These are phyloP conservation scores for Neurospora pannonica DNA, from an alignment of 495 filamentous ascomycete species.

Conservation along the genomic window DNA sequence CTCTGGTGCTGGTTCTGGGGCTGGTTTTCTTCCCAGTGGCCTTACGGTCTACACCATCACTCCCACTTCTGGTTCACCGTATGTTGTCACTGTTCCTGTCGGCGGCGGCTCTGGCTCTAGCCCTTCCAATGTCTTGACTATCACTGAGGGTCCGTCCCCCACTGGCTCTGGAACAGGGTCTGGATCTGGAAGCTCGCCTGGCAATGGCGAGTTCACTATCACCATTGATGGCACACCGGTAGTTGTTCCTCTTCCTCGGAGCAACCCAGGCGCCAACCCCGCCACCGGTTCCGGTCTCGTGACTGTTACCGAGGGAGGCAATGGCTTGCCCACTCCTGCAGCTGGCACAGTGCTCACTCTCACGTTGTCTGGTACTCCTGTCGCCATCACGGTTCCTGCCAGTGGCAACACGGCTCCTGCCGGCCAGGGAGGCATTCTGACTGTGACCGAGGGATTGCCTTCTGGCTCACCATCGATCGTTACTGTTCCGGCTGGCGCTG, in stretches of 20 bases:
- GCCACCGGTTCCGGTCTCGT: not conserved
- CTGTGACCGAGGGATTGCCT: not conserved
- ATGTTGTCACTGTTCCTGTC: conserved; percentile 6
- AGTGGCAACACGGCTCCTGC: not conserved
- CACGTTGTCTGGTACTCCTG: not conserved
- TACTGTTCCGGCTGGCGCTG: not conserved
- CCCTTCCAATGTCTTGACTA: not conserved
- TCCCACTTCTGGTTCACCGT: conserved; percentile 5
- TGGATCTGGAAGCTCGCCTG: not conserved
- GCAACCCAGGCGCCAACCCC: not conserved
- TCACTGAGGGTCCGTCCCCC: not conserved
- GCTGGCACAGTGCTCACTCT: not conserved
- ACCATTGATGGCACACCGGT: not conserved
- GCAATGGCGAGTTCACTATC: not conserved
- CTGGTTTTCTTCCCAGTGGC: not conserved
- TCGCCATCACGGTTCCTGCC: not conserved
- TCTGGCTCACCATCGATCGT: not conserved
- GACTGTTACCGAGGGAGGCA: not conserved
- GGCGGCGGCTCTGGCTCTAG: not conserved
- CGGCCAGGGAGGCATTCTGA: not conserved
- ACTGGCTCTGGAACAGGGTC: not conserved
- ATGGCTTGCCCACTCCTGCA: not conserved
- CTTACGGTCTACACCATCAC: conserved; percentile 8
- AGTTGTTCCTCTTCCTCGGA: not conserved
- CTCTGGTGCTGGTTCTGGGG: not conserved